Base-by-base conservation (phyloP, 2,329 filamentous ascomycete species). In the Talaromyces sp. region DNA sequence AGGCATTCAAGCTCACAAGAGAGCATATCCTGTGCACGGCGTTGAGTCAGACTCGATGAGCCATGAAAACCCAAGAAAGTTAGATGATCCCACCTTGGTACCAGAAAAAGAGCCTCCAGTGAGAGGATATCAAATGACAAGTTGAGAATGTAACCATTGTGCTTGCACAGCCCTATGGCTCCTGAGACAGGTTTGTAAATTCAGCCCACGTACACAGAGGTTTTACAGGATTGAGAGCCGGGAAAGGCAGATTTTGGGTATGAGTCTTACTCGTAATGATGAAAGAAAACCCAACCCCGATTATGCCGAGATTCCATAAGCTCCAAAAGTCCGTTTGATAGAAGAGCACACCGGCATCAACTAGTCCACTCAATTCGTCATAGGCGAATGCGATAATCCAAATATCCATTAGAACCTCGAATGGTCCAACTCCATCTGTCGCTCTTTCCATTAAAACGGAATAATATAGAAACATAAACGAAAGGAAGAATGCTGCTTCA, bases 301-400 rank as follows among this genome's bases (percentile, higher is more conserved):
- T 91, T 70, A 93, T 93, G 55, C 83, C 81, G 68, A 90, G 74
- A 66, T 86, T 86, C 75, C 88, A 90, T 37, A 88, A 67, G 59
- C 88, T 90, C 90, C 89, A 94, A 46, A 95, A 86, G 65, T 94
- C 90, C 8, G 88, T 86, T 4, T 88, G 84, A 66, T 95, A 95
- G 65, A 96, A 95, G 33, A 92, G 83, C 29, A 90, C 87, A 0
- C 92, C 92, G 1, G 92, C 91, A 75, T 97, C 91, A 47, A 86
- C 82, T 76, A 90, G 91, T 64, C 95, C 90, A 63, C 88, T 89
- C 52, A 94, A 78, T 72, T 92, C 91, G 62, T 96, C 91, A 66
- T 94, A 95, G 35, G 89, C 85, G 75, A 96, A 96, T 7, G 90
- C 88, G 4, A 86, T 86, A 62, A 96, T 87, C 89, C 91, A 96